Conservation (phyloP, 805 yeast genomes). For the Hanseniaspora pseudoguilliermondii region DNA sequence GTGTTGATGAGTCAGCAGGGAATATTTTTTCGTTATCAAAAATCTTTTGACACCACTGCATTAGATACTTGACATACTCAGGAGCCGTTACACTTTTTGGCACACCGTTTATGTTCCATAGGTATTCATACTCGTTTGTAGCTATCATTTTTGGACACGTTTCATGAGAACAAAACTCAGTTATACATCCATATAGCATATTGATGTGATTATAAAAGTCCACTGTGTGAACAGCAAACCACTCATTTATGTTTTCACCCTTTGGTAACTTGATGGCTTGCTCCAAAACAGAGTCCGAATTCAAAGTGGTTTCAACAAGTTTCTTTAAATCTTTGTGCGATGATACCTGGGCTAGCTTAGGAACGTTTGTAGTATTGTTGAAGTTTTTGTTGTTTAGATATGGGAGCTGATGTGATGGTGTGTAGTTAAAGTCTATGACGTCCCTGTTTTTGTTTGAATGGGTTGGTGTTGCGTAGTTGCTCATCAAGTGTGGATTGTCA, state of each 20-base stretch:
- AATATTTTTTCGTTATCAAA: conserved; percentile 83
- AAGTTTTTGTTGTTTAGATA: conserved; percentile 21
- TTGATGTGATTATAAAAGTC: conserved; percentile 93
- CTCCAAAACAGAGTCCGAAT: conserved; percentile 78
- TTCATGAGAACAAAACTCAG: conserved; percentile 91
- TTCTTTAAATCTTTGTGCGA: conserved; percentile 65
- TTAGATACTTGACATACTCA: conserved; percentile 80
- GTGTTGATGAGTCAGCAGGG: conserved; percentile 83
- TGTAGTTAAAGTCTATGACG: conserved; percentile 28
- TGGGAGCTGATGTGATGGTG: conserved; percentile 29
- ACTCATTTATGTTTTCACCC: conserved; percentile 83
- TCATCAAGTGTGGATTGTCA: not conserved
- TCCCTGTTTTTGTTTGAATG: not conserved
- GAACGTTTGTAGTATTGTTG: conserved; percentile 9
- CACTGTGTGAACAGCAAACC: conserved; percentile 96
- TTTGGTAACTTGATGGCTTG: conserved; percentile 89
- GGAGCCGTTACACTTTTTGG: conserved; percentile 91
- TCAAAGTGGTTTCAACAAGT: conserved; percentile 90
- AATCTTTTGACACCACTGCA: conserved; percentile 90
- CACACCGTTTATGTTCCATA: conserved; percentile 81
- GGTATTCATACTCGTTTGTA: conserved; percentile 87
- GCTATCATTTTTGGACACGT: conserved; percentile 97
- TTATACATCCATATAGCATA: conserved; percentile 90
- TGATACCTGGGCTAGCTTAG: conserved; percentile 30
- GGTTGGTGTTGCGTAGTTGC: conserved; percentile 4